Base-by-base conservation (phyloP, 495 filamentous ascomycete species). In the Talaromyces ruber region DNA sequence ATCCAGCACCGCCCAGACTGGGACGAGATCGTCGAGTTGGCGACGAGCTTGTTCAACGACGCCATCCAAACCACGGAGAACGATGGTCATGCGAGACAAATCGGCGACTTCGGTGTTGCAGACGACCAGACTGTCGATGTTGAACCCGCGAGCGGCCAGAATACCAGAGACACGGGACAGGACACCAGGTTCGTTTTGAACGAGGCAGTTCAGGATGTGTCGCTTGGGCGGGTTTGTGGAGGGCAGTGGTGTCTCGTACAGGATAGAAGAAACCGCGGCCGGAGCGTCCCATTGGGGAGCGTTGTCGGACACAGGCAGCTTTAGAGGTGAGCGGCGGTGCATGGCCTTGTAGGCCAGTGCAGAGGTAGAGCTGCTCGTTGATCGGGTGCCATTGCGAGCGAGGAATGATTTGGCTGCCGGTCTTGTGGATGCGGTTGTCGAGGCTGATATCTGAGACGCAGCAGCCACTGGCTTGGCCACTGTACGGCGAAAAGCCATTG, bases 31-130 rank as follows among this genome's bases (percentile, higher is more conserved):
- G 69, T 98, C 94, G 16, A 98, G 80, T 79, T 98, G 94, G 60
- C 94, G 83, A 45, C 94, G 87, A 52, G 94, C 94, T 78, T 98
- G 94, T 81, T 98, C 94, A 16, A 98, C 93, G 22, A 98, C 94
- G 54, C 93, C 94, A 67, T 98, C 93, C 75, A 97, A 93, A 39
- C 94, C 94, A 62, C 89, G 88, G 47, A 98, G 81, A 61, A 98
- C 94, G 65, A 98, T 98, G 43, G 94, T 98, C 94, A 98, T 98
- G 67, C 94, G 92, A 22, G 91, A 96, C 29, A 98, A 70, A 67
- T 98, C 93, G 66, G 91, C 91, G n/a, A 98, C 93, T 76, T 97
- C 94, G 50, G 94, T 98, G 72, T 89, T 92, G 79, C 94, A 98
- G 43, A 98, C 94, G 55, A 98, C 94, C 61, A 98, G 80, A 60